Evolutionary conservation across 2,329 filamentous ascomycete species (phyloP), one percentile per base, ranked within the genome.

Genomic region (Phoma sp.): DNA sequence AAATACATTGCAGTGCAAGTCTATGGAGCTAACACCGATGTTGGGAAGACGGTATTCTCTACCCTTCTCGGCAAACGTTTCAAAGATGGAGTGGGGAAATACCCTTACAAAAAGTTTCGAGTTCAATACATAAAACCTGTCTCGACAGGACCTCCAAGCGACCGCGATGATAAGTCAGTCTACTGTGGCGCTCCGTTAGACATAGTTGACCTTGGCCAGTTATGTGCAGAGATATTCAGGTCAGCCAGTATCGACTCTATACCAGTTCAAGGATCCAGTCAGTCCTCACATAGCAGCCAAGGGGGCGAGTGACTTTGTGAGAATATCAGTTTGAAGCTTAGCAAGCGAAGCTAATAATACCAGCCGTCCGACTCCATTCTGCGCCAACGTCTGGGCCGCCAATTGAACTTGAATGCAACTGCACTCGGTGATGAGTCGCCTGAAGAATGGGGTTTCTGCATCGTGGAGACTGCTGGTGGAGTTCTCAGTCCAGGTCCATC

Each of bases 401-500:
- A 18, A 18, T 18, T 18, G 18, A 18, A 18, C 18, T 18, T 18
- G 18, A 18, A 18, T 18, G 18, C 18, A 18, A 18, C 18, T 9
- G 25, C 38, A 7, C 24, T 40, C 4, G 38, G 52, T 2, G 46
- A 42, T 24, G 49, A 52, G 9, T 30, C 36, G 6, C 27, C 27
- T 25, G 46, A 43, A 2, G 38, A 44, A 0, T 60, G 56, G 47
- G 62, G 65, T 1, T 37, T 72, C 73, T 76, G 89, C 1, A 81
- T 96, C 41, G 79, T 95, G 40, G 91, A 96, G 71, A 95, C 91
- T 1, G 90, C 91, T 1, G 91, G 90, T 0, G 91, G 91, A 0
- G 89, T 93, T 0, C 86, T 93, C 57, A 93, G 90, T 0, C 91
- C 91, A 0, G 84, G 84, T 0, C 91, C 90, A 0, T 90, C 88